These are phyloP conservation scores for Auricularia sp. DNA, from an alignment of 768 basidiomycete species.

Conservation along the genomic window DNA sequence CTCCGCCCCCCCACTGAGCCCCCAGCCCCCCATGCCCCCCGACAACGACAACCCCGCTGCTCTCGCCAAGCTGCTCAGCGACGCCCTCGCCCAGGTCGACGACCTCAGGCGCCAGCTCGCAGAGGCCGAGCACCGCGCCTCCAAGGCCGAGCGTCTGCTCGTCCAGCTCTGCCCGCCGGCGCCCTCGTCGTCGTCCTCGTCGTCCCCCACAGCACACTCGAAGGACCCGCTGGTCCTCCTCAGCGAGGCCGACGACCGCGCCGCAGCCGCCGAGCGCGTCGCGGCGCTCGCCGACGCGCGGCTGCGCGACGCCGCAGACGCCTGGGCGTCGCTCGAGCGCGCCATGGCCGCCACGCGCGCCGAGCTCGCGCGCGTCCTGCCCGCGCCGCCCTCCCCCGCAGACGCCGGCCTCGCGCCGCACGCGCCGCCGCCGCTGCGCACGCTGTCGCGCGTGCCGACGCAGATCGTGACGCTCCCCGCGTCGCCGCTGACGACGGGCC, in stretches of 20 bases:
- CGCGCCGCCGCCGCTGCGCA: constrained; percentile 29
- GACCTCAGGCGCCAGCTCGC: constrained; percentile 37
- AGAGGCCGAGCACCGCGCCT: constrained; percentile 40
- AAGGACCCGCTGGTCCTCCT: constrained; percentile 29
- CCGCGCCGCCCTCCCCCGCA: constrained; percentile 20
- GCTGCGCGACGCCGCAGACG: constrained; percentile 35
- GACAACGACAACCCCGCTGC: constrained; percentile 29
- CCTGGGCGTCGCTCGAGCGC: constrained; percentile 35
- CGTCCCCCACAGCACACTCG: constrained; percentile 13
- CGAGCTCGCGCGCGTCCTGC: constrained; percentile 27
- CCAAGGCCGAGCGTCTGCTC: constrained; percentile 41
- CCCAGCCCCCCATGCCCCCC: constrained; percentile 1
- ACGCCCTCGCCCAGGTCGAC: constrained; percentile 44
- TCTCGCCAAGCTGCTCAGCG: constrained; percentile 47
- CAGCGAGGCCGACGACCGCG: constrained; percentile 39
- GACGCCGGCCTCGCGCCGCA: constrained; percentile 33
- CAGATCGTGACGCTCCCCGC: constrained; percentile 17
- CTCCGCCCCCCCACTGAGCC: constrained; percentile 1
- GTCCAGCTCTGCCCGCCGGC: constrained; percentile 12
- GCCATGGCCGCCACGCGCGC: constrained; percentile 37
- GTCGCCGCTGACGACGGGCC: constrained; percentile 12
- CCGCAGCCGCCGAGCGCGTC: constrained; percentile 37
- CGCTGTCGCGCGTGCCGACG: constrained; percentile 16
- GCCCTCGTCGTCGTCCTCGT: constrained; percentile 8
- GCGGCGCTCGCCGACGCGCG: constrained; percentile 48